phyloP scores from a whole-genome alignment of 495 filamentous ascomycete genomes.

The Aspergillus ellipticus region DNA sequence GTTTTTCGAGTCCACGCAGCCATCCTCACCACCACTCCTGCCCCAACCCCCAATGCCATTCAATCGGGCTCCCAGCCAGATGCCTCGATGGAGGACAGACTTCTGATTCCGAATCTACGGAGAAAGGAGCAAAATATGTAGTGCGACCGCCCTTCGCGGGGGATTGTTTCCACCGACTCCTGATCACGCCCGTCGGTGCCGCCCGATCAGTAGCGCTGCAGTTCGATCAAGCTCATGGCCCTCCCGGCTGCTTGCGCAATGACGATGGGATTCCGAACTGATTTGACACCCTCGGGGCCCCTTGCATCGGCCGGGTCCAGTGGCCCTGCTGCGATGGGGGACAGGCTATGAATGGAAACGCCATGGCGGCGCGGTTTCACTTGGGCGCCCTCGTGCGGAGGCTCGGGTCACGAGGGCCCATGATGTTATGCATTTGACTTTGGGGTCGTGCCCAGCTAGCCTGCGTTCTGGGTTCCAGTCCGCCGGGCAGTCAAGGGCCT shows the following conservation, averaged over 20 bases:
- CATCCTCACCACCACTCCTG: neutral
- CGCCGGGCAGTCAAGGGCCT: neutral
- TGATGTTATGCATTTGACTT: conserved; percentile 8
- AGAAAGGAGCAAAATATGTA: neutral
- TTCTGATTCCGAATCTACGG: neutral
- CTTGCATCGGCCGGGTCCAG: conserved; percentile 14
- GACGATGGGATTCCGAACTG: conserved; percentile 4
- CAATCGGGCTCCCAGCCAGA: neutral
- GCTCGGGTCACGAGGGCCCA: conserved; percentile 10
- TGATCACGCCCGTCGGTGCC: neutral
- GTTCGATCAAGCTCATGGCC: conserved; percentile 26
- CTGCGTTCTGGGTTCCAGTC: neutral
- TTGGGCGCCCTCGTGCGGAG: conserved; percentile 3
- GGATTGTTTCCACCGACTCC: neutral
- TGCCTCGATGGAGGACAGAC: neutral
- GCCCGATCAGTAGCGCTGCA: conserved; percentile 10
- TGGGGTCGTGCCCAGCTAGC: neutral
- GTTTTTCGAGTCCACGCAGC: neutral
- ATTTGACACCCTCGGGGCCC: conserved; percentile 5
- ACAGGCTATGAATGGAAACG: neutral
- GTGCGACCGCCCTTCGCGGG: neutral
- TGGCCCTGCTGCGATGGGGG: neutral
- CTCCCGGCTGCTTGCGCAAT: conserved; percentile 19
- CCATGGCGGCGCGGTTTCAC: neutral
- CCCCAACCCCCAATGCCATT: neutral